These are phyloP conservation scores for Melampsora larici-populina DNA, from an alignment of 1,284 basidiomycete genomes.

Conservation along the genomic window DNA sequence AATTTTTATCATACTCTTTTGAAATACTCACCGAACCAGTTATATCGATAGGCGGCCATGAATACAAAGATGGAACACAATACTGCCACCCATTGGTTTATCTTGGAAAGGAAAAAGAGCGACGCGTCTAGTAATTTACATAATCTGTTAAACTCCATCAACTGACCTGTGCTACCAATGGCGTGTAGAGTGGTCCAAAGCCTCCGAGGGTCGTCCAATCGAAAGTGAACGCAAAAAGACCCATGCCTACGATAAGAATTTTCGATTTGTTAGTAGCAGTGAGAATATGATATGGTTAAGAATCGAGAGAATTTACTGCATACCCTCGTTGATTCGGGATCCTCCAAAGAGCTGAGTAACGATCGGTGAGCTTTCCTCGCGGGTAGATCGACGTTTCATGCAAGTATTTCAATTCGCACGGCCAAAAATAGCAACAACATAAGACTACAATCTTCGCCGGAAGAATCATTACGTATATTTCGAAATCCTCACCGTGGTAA, in stretches of 20 bases:
- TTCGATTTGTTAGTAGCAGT: too few relatives aligned
- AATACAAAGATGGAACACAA: conserved; percentile 32
- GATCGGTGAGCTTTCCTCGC: conserved; percentile 1
- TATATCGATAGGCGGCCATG: conserved; percentile 30
- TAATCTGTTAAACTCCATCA: neutral
- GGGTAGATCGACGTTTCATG: too few relatives aligned
- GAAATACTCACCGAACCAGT: conserved; percentile 40
- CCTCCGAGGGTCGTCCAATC: conserved; percentile 30
- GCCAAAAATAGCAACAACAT: too few relatives aligned
- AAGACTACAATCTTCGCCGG: too few relatives aligned
- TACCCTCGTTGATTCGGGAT: conserved; percentile 30
- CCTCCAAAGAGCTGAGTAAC: conserved; percentile 41
- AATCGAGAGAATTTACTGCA: too few relatives aligned
- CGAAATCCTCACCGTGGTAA: conserved; percentile 1
- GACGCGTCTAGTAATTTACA: neutral
- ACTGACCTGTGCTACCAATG: conserved; percentile 34
- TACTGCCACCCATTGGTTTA: conserved; percentile 26
- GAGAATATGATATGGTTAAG: too few relatives aligned
- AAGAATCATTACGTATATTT: too few relatives aligned
- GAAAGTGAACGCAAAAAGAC: conserved; percentile 25
- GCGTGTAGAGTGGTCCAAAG: conserved; percentile 34
- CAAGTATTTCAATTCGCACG: too few relatives aligned
- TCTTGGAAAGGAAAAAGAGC: conserved; percentile 2
- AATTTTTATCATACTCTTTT: too few relatives aligned
- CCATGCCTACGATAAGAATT: neutral